Evolutionary conservation across 1,284 basidiomycete genomes (phyloP), one percentile per base, ranked within the genome.

Genomic region (Austroboletus niveus): DNA sequence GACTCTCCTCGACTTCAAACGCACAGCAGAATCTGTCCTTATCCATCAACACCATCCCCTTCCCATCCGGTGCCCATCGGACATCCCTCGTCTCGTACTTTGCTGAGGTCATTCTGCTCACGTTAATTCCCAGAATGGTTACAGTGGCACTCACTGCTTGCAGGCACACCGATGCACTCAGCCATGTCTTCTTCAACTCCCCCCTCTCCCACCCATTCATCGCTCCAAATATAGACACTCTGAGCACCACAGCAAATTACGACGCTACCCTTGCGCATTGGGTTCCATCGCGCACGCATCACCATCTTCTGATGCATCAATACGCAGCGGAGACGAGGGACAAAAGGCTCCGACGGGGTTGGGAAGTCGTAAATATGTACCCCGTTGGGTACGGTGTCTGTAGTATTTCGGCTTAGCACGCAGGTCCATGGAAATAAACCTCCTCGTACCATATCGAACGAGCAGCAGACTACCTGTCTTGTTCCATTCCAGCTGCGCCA

Each of bases 31-130:
- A 93, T 41, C 78, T 78, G 42, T 88, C 84, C 59, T 79, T 84
- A 56, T 88, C 87, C 48, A 91, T 51, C 45, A 93, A 62, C 8
- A 87, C 69, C 48, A 92, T 68, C 4, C 88, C 89, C 58, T 88
- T 89, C 11, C 90, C 91, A 61, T 93, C 90, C 10, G 87, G 86
- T n/a, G 87, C 81, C 91, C 91, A 93, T 47, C 69, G 75, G 12
- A 90, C 56, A 59, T 87, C 84, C 48, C 75, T 75, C 4, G 81
- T 76, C 55, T 84, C 76, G 59, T 91, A 87, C 64, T 80, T 76
- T 57, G 80, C 85, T 89, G 62, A 22, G 31, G 54, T 8, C 35
- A 20, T 42, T 20, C 8, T 14, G 49, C 50, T 52, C 51, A 52
- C 44, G 48, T 38, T 29, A 36, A 29, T 41, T 43, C 22, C 11